Conservation (phyloP, 2,329 filamentous ascomycete species). For the Trichophaea hybrida region DNA sequence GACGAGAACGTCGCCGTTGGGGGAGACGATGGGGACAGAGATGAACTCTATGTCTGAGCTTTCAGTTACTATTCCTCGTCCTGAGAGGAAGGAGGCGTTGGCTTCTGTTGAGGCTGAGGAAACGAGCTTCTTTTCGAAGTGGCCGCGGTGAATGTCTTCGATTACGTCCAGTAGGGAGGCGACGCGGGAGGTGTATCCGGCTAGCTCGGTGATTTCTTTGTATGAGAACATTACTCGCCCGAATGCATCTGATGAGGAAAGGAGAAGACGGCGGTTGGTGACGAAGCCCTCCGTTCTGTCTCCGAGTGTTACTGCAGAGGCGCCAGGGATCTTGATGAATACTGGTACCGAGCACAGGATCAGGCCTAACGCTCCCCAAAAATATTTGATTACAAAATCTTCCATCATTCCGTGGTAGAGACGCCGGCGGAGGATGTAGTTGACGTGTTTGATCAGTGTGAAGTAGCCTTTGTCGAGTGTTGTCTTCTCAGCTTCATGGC, state of each 20-base stretch:
- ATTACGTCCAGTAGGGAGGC: conserved; percentile 83
- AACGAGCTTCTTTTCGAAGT: conserved; percentile 92
- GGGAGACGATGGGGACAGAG: conserved; percentile 87
- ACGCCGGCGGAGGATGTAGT: conserved; percentile 74
- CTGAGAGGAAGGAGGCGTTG: conserved; percentile 68
- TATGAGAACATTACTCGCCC: conserved; percentile 96
- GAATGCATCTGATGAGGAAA: conserved; percentile 89
- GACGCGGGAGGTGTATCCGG: conserved; percentile 87
- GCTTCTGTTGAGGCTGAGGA: conserved; percentile 70
- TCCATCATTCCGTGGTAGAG: conserved; percentile 99
- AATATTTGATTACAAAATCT: conserved; percentile 98
- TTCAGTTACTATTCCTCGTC: conserved; percentile 68
- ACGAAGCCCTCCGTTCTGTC: conserved; percentile 62
- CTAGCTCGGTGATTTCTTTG: conserved; percentile 90
- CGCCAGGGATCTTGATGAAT: conserved; percentile 79
- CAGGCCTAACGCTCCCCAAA: conserved; percentile 89
- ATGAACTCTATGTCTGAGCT: conserved; percentile 72
- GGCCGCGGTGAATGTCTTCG: conserved; percentile 76
- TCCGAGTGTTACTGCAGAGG: conserved; percentile 33
- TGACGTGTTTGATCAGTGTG: conserved; percentile 96
- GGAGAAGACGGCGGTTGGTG: conserved; percentile 79
- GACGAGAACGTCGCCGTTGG: conserved; percentile 87
- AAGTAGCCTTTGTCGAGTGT: conserved; percentile 97
- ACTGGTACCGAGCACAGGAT: conserved; percentile 88
- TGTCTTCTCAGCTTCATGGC: conserved; percentile 89